Evolutionary conservation across 805 yeast genomes (phyloP), one percentile per base, ranked within the genome.

Genomic region (Naumovozyma castellii): DNA sequence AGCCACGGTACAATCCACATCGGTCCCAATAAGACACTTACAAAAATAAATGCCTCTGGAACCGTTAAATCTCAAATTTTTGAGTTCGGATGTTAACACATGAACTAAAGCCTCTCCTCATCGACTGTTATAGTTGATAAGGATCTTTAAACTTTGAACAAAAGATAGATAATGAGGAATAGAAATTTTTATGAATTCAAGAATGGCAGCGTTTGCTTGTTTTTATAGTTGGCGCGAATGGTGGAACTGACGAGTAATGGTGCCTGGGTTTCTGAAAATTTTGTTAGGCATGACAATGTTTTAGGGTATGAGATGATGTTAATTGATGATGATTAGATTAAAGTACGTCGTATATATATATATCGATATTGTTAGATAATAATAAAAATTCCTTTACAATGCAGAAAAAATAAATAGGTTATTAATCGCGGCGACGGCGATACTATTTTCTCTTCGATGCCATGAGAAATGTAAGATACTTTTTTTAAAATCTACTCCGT

Each of bases 401-500:
- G 92, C 82, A 42, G 90, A 80, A 61, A 84, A 84, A 45, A 84
- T 83, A 65, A 82, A 84, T 52, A 85, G 73, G 66, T 92, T 92
- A 68, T 92, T 94, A 18, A 98, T 92, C 14, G 98, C 97, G 36
- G 97, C 97, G 56, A 92, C 84, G 33, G 98, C 97, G 50, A 92
- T 95, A 39, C 92, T 80, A 66, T 92, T 86, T 67, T 94, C 98
- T 51, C 71, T 72, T 47, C 98, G 98, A 70, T 92, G 98, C 99
- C 99, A 92, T 62, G 97, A 86, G 64, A 87, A 72, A 66, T 92
- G 97, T 64, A 90, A 71, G 44, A 92, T 88, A 63, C 85, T 81
- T 72, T 88, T 90, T 65, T 88, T 86, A 69, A 88, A 92, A 65
- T 94, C 97, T 49, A 88, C 84, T 56, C 81, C 92, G 55, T 79